Evolutionary conservation across 164 flowering plant genomes (phyloP).

Genomic region (Nymphaea thermarum): DNA sequence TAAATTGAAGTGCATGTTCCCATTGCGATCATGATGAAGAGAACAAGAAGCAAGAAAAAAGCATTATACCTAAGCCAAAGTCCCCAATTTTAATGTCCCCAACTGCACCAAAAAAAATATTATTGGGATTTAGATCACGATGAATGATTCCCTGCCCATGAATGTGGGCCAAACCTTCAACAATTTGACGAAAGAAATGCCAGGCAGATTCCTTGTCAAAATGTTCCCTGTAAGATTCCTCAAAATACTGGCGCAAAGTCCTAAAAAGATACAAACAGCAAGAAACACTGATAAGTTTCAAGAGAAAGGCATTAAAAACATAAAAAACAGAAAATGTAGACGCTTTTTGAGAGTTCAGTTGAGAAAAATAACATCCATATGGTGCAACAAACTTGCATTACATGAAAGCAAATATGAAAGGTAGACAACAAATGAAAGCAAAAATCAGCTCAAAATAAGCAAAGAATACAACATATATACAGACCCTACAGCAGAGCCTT

Average conservation of each 20-base stretch:
- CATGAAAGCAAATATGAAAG: too few relatives aligned
- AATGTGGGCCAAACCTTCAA: constrained; percentile 91
- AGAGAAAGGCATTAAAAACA: background rate
- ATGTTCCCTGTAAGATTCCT: constrained; percentile 42
- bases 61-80: constrained; percentile 88
- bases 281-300: background rate
- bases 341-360: too few relatives aligned
- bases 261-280: constrained; percentile 15
- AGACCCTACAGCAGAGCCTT: too few relatives aligned
- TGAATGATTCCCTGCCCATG: constrained; percentile 98
- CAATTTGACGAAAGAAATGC: constrained; percentile 93
- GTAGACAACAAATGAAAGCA: too few relatives aligned
- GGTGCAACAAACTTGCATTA: too few relatives aligned
- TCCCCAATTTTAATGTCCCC: constrained; percentile 95
- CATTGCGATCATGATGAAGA: too few relatives aligned
- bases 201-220: constrained; percentile 72
- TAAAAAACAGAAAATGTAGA: background rate
- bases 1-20: too few relatives aligned
- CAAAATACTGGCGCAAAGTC: constrained; percentile 76
- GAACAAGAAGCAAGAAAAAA: background rate
- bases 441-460: too few relatives aligned
- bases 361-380: too few relatives aligned
- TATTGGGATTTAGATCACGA: constrained; percentile 89
- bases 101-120: constrained; percentile 95
- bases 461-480: too few relatives aligned